These are phyloP conservation scores for Huntiella savannae DNA, from an alignment of 2,329 filamentous ascomycete species.

Conservation along the genomic window DNA sequence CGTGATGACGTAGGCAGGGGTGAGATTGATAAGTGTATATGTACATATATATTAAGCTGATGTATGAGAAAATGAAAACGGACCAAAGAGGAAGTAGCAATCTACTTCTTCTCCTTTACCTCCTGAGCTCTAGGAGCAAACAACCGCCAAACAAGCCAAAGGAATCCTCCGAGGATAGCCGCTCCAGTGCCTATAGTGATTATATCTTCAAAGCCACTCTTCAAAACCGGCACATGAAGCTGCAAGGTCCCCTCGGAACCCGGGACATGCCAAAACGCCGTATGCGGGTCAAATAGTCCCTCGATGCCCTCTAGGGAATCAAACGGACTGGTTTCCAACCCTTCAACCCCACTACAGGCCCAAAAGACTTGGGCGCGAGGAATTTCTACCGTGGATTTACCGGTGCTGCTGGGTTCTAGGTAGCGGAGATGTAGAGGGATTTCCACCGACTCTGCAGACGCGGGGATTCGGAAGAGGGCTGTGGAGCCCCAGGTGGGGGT, in stretches of 20 bases:
- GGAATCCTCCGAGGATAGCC: constrained; percentile 43
- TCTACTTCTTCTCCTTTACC: constrained; percentile 12
- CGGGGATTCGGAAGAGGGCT: constrained; percentile 54
- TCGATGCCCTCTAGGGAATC: constrained; percentile 75
- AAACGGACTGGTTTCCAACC: constrained; percentile 62
- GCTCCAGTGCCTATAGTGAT: constrained; percentile 36
- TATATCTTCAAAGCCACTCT: constrained; percentile 28
- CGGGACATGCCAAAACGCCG: constrained; percentile 61
- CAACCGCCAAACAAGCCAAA: constrained; percentile 50
- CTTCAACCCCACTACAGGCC: constrained; percentile 56
- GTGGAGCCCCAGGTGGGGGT: constrained; percentile 60
- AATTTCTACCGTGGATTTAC: constrained; percentile 36
- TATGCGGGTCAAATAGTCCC: constrained; percentile 52
- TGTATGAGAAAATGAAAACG: too few species aligned
- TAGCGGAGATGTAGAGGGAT: constrained; percentile 80
- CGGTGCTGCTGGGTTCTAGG: constrained; percentile 39
- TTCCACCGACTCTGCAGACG: constrained; percentile 41
- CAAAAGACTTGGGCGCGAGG: constrained; percentile 79
- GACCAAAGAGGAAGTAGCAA: not conserved
- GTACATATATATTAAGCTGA: too few species aligned
- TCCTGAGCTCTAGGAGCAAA: constrained; percentile 12
- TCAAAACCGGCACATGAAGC: constrained; percentile 44
- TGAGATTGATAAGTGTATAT: too few species aligned
- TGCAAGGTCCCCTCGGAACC: constrained; percentile 21
- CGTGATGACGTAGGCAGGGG: too few species aligned